Conservation (phyloP, 1,139 yeast genomes). For the Magnusiomyces tetraspermus region DNA sequence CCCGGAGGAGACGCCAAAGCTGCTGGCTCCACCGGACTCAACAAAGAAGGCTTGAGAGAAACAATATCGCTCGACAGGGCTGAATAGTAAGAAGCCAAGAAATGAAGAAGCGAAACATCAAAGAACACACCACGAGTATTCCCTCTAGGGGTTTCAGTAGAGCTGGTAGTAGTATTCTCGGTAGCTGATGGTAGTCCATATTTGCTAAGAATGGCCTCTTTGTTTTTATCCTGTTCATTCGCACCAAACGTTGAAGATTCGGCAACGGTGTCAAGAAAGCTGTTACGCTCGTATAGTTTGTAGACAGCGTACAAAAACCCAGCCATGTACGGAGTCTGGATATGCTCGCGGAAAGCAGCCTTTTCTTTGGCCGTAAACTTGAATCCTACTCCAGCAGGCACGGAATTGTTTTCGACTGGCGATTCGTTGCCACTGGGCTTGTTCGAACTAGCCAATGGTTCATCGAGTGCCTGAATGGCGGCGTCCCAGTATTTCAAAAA, state of each 20-base stretch:
- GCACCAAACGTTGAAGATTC: background rate
- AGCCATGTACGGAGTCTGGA: background rate
- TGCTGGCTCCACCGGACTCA: too few species aligned
- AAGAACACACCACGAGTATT: background rate
- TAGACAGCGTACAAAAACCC: background rate
- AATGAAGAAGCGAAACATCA: background rate
- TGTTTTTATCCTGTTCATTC: background rate
- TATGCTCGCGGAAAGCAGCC: background rate
- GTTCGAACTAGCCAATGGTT: background rate
- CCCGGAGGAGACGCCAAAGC: too few species aligned
- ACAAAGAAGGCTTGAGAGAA: background rate
- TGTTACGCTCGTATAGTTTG: background rate
- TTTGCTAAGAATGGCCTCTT: background rate
- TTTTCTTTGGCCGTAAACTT: background rate
- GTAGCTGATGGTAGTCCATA: background rate
- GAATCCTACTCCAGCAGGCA: background rate
- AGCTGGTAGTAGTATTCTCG: background rate
- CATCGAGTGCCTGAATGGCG: background rate
- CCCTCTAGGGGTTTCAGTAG: background rate
- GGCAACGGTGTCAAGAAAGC: background rate
- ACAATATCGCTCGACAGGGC: background rate
- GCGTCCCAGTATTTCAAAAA: background rate
- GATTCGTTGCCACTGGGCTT: background rate
- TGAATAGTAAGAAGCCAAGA: background rate
- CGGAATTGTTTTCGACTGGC: background rate